These are phyloP conservation scores for Pyrus pyrifolia DNA, from an alignment of 306 rosid genomes.

Conservation along the genomic window DNA sequence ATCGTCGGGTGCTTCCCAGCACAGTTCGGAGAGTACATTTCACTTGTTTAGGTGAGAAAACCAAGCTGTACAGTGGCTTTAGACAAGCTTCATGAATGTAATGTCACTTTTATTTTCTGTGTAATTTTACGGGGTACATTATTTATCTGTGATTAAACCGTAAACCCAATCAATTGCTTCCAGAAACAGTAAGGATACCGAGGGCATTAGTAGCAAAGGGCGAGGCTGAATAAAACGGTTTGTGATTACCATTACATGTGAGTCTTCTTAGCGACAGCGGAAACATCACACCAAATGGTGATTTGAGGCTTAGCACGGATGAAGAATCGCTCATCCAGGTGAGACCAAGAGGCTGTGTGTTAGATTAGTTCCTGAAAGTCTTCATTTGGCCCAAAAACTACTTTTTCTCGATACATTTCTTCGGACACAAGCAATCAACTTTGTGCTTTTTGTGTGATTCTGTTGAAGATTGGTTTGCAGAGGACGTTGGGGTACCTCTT, in stretches of 20 bases:
- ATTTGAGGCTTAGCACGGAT: slow-evolving; percentile 29
- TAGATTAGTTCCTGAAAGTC: neutral
- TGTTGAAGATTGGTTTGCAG: slow-evolving; percentile 27
- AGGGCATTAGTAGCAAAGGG: neutral
- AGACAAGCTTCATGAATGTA: too few species aligned
- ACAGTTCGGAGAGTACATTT: slow-evolving; percentile 24
- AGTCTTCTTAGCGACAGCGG: slow-evolving; percentile 28
- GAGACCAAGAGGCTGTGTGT: neutral
- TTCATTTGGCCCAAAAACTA: neutral
- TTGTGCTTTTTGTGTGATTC: neutral
- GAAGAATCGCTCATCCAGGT: slow-evolving; percentile 24
- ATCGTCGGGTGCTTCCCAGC: slow-evolving; percentile 33
- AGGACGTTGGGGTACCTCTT: slow-evolving; percentile 20
- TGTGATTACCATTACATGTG: slow-evolving; percentile 2
- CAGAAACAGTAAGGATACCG: neutral
- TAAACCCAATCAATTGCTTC: neutral
- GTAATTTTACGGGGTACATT: too few species aligned
- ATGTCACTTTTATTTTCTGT: too few species aligned
- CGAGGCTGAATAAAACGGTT: neutral
- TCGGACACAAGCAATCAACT: neutral
- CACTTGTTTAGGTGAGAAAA: slow-evolving; percentile 25
- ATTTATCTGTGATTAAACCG: neutral
- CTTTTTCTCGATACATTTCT: neutral
- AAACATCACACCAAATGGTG: slow-evolving; percentile 16
- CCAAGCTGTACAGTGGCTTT: slow-evolving; percentile 14